Evolutionary conservation across 2,329 filamentous ascomycete genomes (phyloP), one percentile per base, ranked within the genome.

Genomic region (Apiospora kogelbergensis): DNA sequence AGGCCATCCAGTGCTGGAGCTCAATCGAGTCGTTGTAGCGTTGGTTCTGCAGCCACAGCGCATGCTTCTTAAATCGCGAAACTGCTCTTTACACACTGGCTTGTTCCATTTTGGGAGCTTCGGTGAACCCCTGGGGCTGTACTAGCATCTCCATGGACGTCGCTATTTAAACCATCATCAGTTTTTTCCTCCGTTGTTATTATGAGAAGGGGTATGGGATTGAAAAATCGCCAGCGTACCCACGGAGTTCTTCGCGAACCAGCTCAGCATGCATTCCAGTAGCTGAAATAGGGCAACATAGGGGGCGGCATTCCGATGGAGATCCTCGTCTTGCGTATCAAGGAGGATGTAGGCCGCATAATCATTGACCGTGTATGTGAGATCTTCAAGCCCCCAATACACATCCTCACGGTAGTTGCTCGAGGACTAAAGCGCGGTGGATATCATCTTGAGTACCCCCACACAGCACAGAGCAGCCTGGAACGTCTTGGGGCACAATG

Each of bases 381-480:
- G 57, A 46, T 70, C 68, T 15, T 71, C 70, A n/a, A 71, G 60
- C 2, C 67, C 70, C 46, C 63, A 65, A 22, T 68, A 70, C 15
- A 71, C 68, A 20, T 70, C 68, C 53, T 71, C 67, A 13, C 67
- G 70, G n/a, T 69, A 70, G 22, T 67, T 63, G 33, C 66, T 63
- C 2, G 68, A 64, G n/a, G 60, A 67, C 30, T 70, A 37, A 26
- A 71, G 53, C 3, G 70, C 70, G n/a, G 65, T 68, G 46, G 70
- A 71, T 37, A 71, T 44, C 11, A 69, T 65, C 63, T 70, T 71
- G 10, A 71, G 63, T 1, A n/a, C 70, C 70, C 11, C 70, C 70
- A 17, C 70, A 71, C 20, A 71, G 63, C 15, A 71, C 68, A 7
- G 70, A 68, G 17, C 46, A 24, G 30, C 46, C 48, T 37, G 33